Evolutionary conservation across 2,329 filamentous ascomycete species (phyloP).

Genomic region (Fusarium palustre): DNA sequence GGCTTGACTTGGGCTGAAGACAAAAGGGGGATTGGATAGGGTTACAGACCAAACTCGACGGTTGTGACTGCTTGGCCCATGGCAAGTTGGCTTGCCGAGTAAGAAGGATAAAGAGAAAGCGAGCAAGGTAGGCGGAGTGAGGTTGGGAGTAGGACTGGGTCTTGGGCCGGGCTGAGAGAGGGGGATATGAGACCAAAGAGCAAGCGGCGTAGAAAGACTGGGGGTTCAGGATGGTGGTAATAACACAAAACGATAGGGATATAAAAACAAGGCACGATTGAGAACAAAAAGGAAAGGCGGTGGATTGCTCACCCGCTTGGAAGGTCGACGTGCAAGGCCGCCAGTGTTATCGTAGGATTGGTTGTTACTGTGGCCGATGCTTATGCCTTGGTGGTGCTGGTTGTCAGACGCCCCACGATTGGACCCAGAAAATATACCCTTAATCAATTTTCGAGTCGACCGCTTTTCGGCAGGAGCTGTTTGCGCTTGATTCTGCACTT

Average conservation of each 20-base stretch:
- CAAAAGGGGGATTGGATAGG: conserved; percentile 43
- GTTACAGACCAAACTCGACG: conserved; percentile 32
- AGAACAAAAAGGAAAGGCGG: conserved; percentile 53
- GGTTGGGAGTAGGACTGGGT: conserved; percentile 29
- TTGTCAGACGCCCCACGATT: conserved; percentile 47
- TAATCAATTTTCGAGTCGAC: conserved; percentile 66
- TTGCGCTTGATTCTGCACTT: conserved; percentile 47
- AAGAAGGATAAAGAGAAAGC: conserved; percentile 11
- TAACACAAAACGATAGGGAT: conserved; percentile 23
- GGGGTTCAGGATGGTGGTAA: conserved; percentile 32
- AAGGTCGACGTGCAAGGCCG: conserved; percentile 65
- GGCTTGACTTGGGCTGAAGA: conserved; percentile 42
- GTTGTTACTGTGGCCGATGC: conserved; percentile 45
- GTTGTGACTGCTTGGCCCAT: conserved; percentile 37
- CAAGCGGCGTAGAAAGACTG: conserved; percentile 11
- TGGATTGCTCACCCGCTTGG: conserved; percentile 67
- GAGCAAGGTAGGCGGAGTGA: conserved; percentile 25
- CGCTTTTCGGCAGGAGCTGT: conserved; percentile 57
- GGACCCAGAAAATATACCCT: conserved; percentile 63
- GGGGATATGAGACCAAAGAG: conserved; percentile 16
- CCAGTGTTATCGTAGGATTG: conserved; percentile 61
- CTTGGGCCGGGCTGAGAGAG: conserved; percentile 34
- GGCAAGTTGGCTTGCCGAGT: conserved; percentile 24
- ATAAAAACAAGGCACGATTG: conserved; percentile 53
- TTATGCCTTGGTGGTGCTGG: conserved; percentile 48